Evolutionary conservation across 495 filamentous ascomycete genomes (phyloP), one percentile per base, ranked within the genome.

Genomic region (Podospora conica): DNA sequence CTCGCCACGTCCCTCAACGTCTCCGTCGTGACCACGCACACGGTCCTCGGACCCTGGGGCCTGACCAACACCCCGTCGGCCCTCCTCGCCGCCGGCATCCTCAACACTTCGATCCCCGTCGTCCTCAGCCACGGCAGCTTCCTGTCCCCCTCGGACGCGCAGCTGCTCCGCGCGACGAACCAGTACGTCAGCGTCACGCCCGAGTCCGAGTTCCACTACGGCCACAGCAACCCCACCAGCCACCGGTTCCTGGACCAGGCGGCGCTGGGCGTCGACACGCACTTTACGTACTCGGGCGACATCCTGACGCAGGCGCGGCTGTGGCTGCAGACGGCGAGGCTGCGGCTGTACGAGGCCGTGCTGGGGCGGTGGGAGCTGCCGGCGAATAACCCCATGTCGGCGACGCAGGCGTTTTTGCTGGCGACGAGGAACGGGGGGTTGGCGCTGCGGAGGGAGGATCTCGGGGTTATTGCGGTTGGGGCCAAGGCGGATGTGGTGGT

Each of bases 401-500:
- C 77, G 18, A 73, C 80, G 63, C 79, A 85, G 61, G 82, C 81
- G 2, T 84, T 85, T 71, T 65, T 83, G 18, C 70, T 85, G 15
- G 80, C 78, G 7, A 85, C 82, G 11, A 71, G 80, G 0, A 69
- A 79, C 24, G 82, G 82, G 53, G 82, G 70, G 8, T 73, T 77
- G 20, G 80, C 82, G 6, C 69, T 84, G n/a, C 64, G 77, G 9
- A 69, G 80, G 1, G 69, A 73, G 3, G 82, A 85, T 69, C 58
- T 85, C 0, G 82, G 82, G 59, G 75, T 76, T 11, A 74, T 85
- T 60, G 70, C 64, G 9, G 74, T 73, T 1, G 82, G 81, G 8
- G 78, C 79, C 1, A 79, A 79, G 63, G 82, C 82, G 1, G 82
- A 85, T 59, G 56, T 85, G n/a, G 77, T 81, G 18, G 74, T 84